Base-by-base conservation (phyloP, 75 land plant genomes). In the Isoetes taiwanensis region DNA sequence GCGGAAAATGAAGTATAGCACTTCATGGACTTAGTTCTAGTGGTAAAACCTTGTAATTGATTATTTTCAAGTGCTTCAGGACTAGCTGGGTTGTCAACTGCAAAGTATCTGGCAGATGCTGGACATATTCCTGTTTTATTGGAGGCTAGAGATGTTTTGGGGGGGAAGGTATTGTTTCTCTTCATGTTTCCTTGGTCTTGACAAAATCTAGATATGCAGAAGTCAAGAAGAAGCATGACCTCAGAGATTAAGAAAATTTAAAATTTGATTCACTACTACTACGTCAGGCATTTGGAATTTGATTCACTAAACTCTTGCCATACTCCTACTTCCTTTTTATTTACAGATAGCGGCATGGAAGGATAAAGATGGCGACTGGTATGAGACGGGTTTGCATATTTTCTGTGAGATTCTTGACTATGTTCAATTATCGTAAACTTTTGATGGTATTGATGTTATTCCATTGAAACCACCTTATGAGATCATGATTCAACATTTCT, bases 91-190 rank as follows among this genome's bases (percentile, higher is more conserved):
- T 67, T 93, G 26, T 81, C 83, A 9, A 93, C 98, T 32, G 98
- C 98, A 60, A 93, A 93, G 54, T 93, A 93, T 61, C 61, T 93
- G 52, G 85, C 95, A 35, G 98, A 93, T 76, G 83, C 95, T 1
- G 98, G 98, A 12, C 98, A 93, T 43, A 84, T 79, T 29, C 98
- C 98, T 38, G 70, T 93, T 64, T 43, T 93, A 12, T 54, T 93
- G 56, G 98, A 93, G 64, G 95, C 86, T 50, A 72, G 98, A 56
- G 98, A 93, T 79, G 98, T 87, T 40, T 58, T 93, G 12, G 98
- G 98, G 65, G 98, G 98, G 68, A 93, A 93, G 95, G 98, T 91
- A 33, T n/a, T n/a, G n/a, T n/a, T n/a, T n/a, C n/a, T n/a, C 17
- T 43, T 4, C 10, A 19, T 5, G 4, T 43, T 6, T 5, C 17